A percentile compares a stretch with the other conserved stretches of the same genome.
phyloP scores from a whole-genome alignment of 306 rosid genomes.

The Castanea crenata region DNA sequence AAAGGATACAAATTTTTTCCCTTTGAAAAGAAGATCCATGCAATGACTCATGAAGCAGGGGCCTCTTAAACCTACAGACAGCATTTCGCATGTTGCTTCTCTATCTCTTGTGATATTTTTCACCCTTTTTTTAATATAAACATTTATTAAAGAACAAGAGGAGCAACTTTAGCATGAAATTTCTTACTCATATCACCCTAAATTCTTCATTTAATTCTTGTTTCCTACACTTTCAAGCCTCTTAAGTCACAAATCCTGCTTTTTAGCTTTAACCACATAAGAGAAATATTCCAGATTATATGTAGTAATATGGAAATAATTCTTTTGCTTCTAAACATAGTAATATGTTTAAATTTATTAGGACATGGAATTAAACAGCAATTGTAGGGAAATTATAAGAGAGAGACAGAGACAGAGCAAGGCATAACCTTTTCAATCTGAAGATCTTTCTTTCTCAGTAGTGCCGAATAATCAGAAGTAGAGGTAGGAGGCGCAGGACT shows the following conservation, averaged over 20 bases:
- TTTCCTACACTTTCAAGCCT: not conserved
- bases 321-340: not conserved
- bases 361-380: conserved; percentile 15
- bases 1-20: not conserved
- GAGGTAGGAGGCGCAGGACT: conserved; percentile 64
- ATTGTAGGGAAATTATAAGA: not conserved
- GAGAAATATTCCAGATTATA: not conserved
- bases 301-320: not conserved
- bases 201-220: not conserved
- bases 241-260: not conserved
- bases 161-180: not conserved
- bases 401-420: not conserved
- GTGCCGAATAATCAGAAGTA: conserved; percentile 55
- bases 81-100: not conserved
- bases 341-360: not conserved
- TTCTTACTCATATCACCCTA: not conserved
- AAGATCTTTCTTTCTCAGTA: conserved; percentile 91
- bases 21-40: not conserved
- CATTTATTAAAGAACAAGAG: not conserved
- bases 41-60: not conserved
- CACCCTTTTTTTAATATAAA: not conserved
- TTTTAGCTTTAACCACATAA: not conserved
- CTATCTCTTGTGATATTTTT: not conserved
- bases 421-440: conserved; percentile 82
- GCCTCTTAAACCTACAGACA: not conserved